Evolutionary conservation across 1,284 basidiomycete genomes (phyloP).

Genomic region (Ganoderma sp.): DNA sequence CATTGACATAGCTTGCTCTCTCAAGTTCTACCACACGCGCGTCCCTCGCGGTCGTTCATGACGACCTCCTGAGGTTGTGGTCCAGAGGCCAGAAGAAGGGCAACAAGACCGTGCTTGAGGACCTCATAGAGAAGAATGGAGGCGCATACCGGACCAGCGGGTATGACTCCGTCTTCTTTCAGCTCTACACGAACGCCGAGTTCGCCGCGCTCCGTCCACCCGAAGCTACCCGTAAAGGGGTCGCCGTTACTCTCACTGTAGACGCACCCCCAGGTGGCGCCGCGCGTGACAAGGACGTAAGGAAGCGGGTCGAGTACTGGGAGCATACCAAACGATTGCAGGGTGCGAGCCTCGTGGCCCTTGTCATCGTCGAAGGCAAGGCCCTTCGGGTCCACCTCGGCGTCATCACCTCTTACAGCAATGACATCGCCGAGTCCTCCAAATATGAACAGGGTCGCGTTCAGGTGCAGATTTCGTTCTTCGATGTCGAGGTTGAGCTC

Average conservation of each 20-base stretch:
- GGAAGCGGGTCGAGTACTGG: constrained; percentile 39
- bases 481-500: constrained; percentile 41
- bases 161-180: constrained; percentile 39
- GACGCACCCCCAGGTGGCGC: constrained; percentile 37
- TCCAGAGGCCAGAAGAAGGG: constrained; percentile 1
- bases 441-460: constrained; percentile 32
- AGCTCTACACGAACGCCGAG: constrained; percentile 39
- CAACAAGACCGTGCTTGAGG: constrained; percentile 35
- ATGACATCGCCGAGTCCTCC: constrained; percentile 39
- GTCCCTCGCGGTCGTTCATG: constrained; percentile 46
- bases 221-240: constrained; percentile 34
- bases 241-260: constrained; percentile 36
- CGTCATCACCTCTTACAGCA: constrained; percentile 32
- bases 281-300: constrained; percentile 33
- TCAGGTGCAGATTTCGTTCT: constrained; percentile 39
- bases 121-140: constrained; percentile 37
- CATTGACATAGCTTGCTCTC: background rate
- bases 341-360: constrained; percentile 38
- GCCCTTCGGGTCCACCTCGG: constrained; percentile 30
- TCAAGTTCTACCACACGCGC: constrained; percentile 56
- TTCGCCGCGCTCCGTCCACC: constrained; percentile 32
- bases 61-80: constrained; percentile 40
- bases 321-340: constrained; percentile 39
- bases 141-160: constrained; percentile 41
- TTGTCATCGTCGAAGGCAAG: constrained; percentile 27